Percentiles rank a stretch among this genome's conserved stretches.
Conservation (phyloP, 768 basidiomycete genomes). For the Chalciporus piperatus region DNA sequence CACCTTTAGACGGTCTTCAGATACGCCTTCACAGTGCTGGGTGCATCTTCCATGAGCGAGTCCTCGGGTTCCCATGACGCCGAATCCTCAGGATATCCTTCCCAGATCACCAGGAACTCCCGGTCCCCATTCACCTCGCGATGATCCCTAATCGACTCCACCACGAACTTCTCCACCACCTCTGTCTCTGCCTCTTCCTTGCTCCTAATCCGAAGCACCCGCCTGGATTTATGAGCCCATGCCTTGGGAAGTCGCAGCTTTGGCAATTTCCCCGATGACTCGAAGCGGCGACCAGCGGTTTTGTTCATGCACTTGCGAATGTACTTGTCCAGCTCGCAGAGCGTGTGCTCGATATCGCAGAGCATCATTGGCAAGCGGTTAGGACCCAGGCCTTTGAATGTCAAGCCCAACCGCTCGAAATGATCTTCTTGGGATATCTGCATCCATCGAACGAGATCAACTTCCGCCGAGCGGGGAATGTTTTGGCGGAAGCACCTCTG, state of each 20-base stretch:
- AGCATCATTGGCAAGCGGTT: conserved; percentile 52
- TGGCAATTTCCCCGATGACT: conserved; percentile 24
- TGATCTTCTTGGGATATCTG: conserved; percentile 56
- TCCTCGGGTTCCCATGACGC: conserved; percentile 60
- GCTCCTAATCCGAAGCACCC: conserved; percentile 40
- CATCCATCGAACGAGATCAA: conserved; percentile 64
- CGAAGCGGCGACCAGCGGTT: conserved; percentile 37
- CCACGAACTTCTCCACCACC: conserved; percentile 40
- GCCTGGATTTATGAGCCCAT: conserved; percentile 51
- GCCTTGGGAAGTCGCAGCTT: conserved; percentile 45
- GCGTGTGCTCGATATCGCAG: conserved; percentile 72
- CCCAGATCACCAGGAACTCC: conserved; percentile 54
- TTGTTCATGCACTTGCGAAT: conserved; percentile 41
- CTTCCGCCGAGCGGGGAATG: conserved; percentile 43
- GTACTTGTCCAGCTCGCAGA: conserved; percentile 82
- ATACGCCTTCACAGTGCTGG: conserved; percentile 43
- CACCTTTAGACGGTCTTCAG: conserved; percentile 16
- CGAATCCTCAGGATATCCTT: conserved; percentile 47
- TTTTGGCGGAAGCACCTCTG: conserved; percentile 58
- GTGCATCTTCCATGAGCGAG: conserved; percentile 48
- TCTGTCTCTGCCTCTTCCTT: conserved; percentile 30
- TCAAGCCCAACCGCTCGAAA: conserved; percentile 56
- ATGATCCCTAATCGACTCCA: conserved; percentile 40
- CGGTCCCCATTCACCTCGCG: conserved; percentile 33
- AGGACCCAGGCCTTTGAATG: conserved; percentile 51